Evolutionary conservation across 2,329 filamentous ascomycete species (phyloP).

Genomic region (Colletotrichum musae): DNA sequence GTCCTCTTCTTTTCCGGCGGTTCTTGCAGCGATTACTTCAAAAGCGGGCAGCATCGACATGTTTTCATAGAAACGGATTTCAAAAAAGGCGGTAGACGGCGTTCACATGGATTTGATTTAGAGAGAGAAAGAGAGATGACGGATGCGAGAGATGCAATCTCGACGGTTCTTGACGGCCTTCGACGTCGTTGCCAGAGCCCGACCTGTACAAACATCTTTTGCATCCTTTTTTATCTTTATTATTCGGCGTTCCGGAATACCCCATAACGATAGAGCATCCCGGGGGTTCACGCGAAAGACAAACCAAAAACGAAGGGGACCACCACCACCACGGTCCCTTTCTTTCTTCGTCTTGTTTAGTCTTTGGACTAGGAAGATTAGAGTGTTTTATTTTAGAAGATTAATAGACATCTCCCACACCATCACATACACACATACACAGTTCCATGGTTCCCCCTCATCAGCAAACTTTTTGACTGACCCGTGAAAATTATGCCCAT

Average conservation of each 20-base stretch:
- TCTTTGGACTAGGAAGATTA: constrained; percentile 11
- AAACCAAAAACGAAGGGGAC: no score
- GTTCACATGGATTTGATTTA: constrained; percentile 20
- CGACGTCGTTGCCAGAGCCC: no score
- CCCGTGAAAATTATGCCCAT: neutral
- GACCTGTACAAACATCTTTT: constrained; percentile 32
- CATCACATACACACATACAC: neutral
- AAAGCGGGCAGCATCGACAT: constrained; percentile 32
- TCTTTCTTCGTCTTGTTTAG: constrained; percentile 1
- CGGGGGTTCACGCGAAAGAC: neutral
- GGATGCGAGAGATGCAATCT: neutral
- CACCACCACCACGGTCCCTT: no score
- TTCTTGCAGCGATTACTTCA: constrained; percentile 31
- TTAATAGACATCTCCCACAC: constrained; percentile 29
- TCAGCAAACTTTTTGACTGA: constrained; percentile 21
- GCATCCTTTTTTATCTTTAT: neutral
- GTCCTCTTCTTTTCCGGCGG: neutral
- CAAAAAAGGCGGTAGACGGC: constrained; percentile 33
- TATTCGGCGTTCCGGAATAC: constrained; percentile 31
- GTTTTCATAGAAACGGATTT: constrained; percentile 6
- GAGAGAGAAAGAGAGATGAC: neutral
- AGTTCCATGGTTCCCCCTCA: neutral
- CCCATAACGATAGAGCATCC: constrained; percentile 36
- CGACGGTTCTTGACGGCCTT: neutral
- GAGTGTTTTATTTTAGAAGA: constrained; percentile 19